phyloP scores from a whole-genome alignment of 768 basidiomycete species.

The Suillus luteus region DNA sequence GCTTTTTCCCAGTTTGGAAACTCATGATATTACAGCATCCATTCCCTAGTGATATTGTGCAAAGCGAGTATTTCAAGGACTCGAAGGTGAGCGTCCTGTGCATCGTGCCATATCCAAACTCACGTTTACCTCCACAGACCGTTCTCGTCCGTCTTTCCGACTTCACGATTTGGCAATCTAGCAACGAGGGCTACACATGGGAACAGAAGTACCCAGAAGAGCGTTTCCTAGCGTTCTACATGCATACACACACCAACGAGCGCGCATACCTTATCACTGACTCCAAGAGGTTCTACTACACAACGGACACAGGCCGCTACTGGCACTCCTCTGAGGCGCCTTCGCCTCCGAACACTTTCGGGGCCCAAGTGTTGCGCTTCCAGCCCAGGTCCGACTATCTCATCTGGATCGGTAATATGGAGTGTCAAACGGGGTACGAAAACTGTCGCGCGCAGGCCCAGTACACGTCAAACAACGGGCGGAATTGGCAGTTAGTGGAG shows the following conservation, averaged over 20 bases:
- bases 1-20: neutral
- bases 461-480: slow-evolving; percentile 78
- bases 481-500: slow-evolving; percentile 75
- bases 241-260: slow-evolving; percentile 77
- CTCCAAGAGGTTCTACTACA: slow-evolving; percentile 64
- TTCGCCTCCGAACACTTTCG: slow-evolving; percentile 76
- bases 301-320: slow-evolving; percentile 74
- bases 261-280: slow-evolving; percentile 91
- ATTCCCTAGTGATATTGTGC: slow-evolving; percentile 65
- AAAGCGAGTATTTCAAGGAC: slow-evolving; percentile 83
- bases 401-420: slow-evolving; percentile 84
- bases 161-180: slow-evolving; percentile 86
- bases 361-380: slow-evolving; percentile 78
- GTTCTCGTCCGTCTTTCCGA: slow-evolving; percentile 82
- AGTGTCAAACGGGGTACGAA: slow-evolving; percentile 51
- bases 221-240: slow-evolving; percentile 80
- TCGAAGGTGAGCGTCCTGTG: slow-evolving; percentile 55
- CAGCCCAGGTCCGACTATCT: slow-evolving; percentile 83
- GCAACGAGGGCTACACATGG: slow-evolving; percentile 96
- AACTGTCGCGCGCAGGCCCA: slow-evolving; percentile 76
- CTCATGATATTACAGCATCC: slow-evolving; percentile 50
- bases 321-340: slow-evolving; percentile 70
- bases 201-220: slow-evolving; percentile 58
- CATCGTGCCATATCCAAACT: neutral
- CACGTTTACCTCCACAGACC: slow-evolving; percentile 47